Evolutionary conservation across 1,284 basidiomycete species (phyloP).

Genomic region (Ceratobasidium sp.): DNA sequence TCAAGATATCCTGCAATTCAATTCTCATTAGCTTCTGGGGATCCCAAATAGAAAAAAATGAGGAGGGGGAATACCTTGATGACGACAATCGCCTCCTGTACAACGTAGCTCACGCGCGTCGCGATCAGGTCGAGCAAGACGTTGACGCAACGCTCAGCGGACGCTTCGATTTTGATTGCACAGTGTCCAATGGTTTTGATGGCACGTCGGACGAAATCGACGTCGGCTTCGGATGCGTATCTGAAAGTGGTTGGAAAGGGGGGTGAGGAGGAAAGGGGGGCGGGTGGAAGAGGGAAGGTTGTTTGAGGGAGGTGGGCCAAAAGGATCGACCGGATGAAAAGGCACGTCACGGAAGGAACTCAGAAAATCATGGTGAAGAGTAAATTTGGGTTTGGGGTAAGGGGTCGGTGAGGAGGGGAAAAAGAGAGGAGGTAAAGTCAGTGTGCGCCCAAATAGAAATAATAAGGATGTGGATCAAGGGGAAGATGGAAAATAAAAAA

Average conservation of each 20-base stretch:
- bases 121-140: slow-evolving; percentile 91
- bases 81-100: slow-evolving; percentile 97
- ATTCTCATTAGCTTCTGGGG: not conserved
- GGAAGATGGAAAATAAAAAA: slow-evolving; percentile 27
- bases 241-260: slow-evolving; percentile 56
- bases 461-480: slow-evolving; percentile 3
- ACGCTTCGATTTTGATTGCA: slow-evolving; percentile 93
- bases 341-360: not conserved
- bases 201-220: slow-evolving; percentile 95
- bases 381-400: not conserved
- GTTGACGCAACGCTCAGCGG: slow-evolving; percentile 94
- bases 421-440: slow-evolving; percentile 14
- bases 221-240: slow-evolving; percentile 97
- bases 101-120: slow-evolving; percentile 95
- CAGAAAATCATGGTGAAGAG: not conserved
- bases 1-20: slow-evolving; percentile 88
- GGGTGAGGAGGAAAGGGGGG: not conserved
- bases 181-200: slow-evolving; percentile 96
- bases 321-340: not conserved
- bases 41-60: not conserved
- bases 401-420: not conserved
- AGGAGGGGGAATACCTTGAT: slow-evolving; percentile 78
- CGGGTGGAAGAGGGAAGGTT: not conserved
- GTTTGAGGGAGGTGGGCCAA: not conserved
- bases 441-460: slow-evolving; percentile 12